These are phyloP conservation scores for Brassica cretica DNA, from an alignment of 345 rosid genomes.

Conservation along the genomic window DNA sequence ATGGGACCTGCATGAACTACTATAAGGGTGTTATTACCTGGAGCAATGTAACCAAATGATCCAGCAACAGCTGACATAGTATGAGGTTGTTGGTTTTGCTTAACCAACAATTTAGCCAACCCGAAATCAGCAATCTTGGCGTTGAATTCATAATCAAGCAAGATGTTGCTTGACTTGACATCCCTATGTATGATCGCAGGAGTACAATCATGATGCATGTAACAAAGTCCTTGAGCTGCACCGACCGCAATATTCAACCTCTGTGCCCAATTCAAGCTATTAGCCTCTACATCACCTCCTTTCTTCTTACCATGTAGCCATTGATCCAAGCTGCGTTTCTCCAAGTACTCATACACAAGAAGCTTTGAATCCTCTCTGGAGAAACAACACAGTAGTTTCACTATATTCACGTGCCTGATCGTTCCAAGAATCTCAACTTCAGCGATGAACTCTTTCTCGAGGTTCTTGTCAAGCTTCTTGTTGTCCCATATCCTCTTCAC, in stretches of 20 bases:
- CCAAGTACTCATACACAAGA: constrained; percentile 88
- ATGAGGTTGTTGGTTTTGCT: constrained; percentile 56
- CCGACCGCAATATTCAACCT: constrained; percentile 80
- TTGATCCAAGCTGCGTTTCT: constrained; percentile 77
- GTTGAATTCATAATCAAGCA: constrained; percentile 73
- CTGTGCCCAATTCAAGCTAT: constrained; percentile 56
- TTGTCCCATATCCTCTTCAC: constrained; percentile 82
- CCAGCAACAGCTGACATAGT: constrained; percentile 95
- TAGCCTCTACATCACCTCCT: constrained; percentile 14
- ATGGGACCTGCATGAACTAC: background rate
- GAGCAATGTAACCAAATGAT: constrained; percentile 86
- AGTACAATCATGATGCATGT: constrained; percentile 86
- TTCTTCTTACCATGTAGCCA: constrained; percentile 77
- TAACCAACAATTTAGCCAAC: constrained; percentile 68
- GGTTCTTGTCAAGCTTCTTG: constrained; percentile 51
- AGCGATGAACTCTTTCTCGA: constrained; percentile 72
- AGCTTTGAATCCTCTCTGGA: constrained; percentile 83
- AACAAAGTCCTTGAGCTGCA: constrained; percentile 83
- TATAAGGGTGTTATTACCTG: constrained; percentile 51
- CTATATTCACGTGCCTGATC: constrained; percentile 79
- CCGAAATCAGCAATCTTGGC: constrained; percentile 93
- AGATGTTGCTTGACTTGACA: constrained; percentile 87
- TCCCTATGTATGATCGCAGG: constrained; percentile 85
- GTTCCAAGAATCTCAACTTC: constrained; percentile 79
- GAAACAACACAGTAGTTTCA: constrained; percentile 82